These are phyloP conservation scores for Platanthera guangdongensis DNA, from an alignment of 106 monocot species.

Conservation along the genomic window DNA sequence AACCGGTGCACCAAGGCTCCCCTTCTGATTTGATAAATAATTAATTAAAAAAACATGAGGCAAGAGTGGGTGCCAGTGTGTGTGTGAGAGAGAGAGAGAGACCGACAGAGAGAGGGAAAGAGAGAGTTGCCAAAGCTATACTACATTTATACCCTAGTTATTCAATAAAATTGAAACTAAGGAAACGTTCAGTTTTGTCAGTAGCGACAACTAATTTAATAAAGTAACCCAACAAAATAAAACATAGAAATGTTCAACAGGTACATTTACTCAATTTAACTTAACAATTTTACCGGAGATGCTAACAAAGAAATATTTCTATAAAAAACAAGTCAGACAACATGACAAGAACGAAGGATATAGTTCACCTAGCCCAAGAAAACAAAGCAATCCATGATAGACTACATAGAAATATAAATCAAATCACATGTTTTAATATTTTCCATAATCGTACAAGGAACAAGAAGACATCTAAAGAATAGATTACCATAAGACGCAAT, in stretches of 20 bases:
- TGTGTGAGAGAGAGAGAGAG: not conserved
- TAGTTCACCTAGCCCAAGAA: too few relatives aligned
- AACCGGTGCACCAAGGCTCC: too few relatives aligned
- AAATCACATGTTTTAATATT: not conserved
- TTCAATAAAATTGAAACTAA: too few relatives aligned
- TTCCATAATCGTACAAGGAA: constrained; percentile 1
- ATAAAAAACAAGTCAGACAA: not conserved
- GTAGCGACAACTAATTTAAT: not conserved
- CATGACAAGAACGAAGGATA: not conserved
- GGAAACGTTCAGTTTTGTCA: too few relatives aligned
- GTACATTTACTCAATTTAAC: not conserved
- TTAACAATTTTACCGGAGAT: not conserved
- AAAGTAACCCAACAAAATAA: not conserved
- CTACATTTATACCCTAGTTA: too few relatives aligned
- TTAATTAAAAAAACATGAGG: too few relatives aligned
- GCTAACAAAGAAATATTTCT: not conserved
- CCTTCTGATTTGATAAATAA: too few relatives aligned
- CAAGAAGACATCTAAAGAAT: not conserved
- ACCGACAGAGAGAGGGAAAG: not conserved
- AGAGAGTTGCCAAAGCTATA: too few relatives aligned
- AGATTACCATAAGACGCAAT: constrained; percentile 86
- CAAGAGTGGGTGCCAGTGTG: too few relatives aligned
- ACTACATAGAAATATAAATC: not conserved
- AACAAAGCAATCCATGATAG: not conserved
- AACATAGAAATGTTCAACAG: not conserved